Conservation (phyloP, 2,329 filamentous ascomycete genomes). For the Neonectria magnoliae region DNA sequence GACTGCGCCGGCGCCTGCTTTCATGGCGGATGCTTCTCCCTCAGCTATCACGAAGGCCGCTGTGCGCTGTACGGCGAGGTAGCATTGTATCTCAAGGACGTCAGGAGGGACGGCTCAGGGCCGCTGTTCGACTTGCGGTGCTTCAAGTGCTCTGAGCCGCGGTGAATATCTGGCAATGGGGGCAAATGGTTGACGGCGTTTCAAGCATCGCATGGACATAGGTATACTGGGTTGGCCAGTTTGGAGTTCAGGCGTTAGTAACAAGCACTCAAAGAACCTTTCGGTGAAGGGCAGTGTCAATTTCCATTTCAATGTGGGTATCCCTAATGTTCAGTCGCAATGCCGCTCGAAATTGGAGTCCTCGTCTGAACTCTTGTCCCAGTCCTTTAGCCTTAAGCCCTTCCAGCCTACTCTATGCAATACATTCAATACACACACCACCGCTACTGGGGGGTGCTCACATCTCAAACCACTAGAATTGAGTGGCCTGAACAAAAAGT, state of each 20-base stretch:
- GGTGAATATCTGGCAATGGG: neutral
- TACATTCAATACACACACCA: slow-evolving; percentile 26
- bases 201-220: neutral
- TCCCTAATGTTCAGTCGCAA: slow-evolving; percentile 31
- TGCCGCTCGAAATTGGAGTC: slow-evolving; percentile 30
- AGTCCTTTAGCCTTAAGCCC: slow-evolving; percentile 7
- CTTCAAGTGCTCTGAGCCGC: neutral
- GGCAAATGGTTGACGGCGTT: neutral
- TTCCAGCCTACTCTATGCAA: slow-evolving; percentile 35
- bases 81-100: slow-evolving; percentile 4
- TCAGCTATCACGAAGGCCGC: neutral
- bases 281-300: slow-evolving; percentile 1
- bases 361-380: slow-evolving; percentile 1
- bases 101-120: neutral
- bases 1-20: slow-evolving; percentile 7
- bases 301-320: slow-evolving; percentile 30
- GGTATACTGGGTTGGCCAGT: neutral
- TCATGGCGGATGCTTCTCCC: neutral
- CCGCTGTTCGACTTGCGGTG: slow-evolving; percentile 9
- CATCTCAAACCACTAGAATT: slow-evolving; percentile 1
- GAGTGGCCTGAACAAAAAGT: slow-evolving; percentile 3
- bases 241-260: neutral
- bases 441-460: neutral
- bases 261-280: neutral
- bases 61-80: slow-evolving; percentile 6